A percentile compares a stretch with the other conserved stretches of the same genome.
Evolutionary conservation across 768 basidiomycete species (phyloP).

Genomic region (Gymnopilus junonius): DNA sequence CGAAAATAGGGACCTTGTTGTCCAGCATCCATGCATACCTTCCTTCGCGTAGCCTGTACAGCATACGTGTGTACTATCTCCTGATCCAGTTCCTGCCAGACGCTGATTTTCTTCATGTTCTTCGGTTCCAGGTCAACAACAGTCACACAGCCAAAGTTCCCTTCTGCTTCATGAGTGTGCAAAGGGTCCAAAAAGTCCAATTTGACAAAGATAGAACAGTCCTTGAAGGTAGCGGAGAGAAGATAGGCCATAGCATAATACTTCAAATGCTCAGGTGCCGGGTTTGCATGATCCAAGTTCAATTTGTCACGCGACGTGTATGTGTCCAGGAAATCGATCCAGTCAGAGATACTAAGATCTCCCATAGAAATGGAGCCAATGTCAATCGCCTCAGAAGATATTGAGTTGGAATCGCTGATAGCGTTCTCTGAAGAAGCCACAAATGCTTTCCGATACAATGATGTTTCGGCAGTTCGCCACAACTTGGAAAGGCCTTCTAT

Average conservation of each 20-base stretch:
- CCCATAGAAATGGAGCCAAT: constrained; percentile 33
- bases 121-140: constrained; percentile 92
- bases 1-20: constrained; percentile 1
- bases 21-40: constrained; percentile 36
- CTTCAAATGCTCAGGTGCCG: constrained; percentile 49
- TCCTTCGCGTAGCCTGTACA: constrained; percentile 17
- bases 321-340: constrained; percentile 61
- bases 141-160: constrained; percentile 45
- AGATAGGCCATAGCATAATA: constrained; percentile 77
- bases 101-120: constrained; percentile 58
- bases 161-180: constrained; percentile 10
- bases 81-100: constrained; percentile 77
- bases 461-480: constrained; percentile 36
- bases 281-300: constrained; percentile 40
- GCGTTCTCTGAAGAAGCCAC: constrained; percentile 23
- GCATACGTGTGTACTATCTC: constrained; percentile 49
- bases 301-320: constrained; percentile 45
- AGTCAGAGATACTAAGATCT: constrained; percentile 68
- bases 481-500: constrained; percentile 77
- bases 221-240: constrained; percentile 94
- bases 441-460: constrained; percentile 25
- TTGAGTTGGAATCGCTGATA: constrained; percentile 6
- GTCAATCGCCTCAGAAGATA: constrained; percentile 33
- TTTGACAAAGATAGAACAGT: constrained; percentile 72
- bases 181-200: constrained; percentile 34